These are phyloP conservation scores for Lichtheimia hyalospora DNA, from an alignment of 371 early-diverging fungal genomes.

Conservation along the genomic window DNA sequence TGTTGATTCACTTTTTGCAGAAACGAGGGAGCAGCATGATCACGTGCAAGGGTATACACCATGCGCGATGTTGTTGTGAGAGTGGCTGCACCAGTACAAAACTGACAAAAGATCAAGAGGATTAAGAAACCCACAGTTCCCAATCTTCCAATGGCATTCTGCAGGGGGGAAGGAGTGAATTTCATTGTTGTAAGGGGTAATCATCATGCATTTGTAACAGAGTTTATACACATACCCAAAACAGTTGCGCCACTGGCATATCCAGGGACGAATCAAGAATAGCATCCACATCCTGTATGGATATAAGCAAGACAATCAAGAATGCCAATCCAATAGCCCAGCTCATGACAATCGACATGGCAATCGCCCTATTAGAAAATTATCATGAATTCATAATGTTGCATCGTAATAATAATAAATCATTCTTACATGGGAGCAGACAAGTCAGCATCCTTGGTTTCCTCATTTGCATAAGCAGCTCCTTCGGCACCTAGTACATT, in stretches of 20 bases:
- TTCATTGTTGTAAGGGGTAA: background rate
- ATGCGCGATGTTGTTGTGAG: constrained; percentile 58
- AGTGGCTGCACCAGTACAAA: constrained; percentile 57
- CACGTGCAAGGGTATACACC: constrained; percentile 71
- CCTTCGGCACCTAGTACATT: constrained; percentile 37
- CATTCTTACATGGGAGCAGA: constrained; percentile 36
- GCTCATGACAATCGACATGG: constrained; percentile 32
- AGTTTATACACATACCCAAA: constrained; percentile 23
- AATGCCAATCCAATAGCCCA: constrained; percentile 42
- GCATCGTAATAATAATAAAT: background rate
- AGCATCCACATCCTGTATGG: constrained; percentile 39
- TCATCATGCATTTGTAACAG: background rate
- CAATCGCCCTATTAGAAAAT: constrained; percentile 30
- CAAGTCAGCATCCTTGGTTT: constrained; percentile 43
- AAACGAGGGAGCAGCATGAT: constrained; percentile 51
- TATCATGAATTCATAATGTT: too few relatives aligned
- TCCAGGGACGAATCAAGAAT: constrained; percentile 28
- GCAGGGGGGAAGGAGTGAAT: background rate
- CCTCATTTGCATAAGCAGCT: constrained; percentile 43
- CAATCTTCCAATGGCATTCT: constrained; percentile 54
- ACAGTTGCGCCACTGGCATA: constrained; percentile 45
- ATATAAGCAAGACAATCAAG: constrained; percentile 33
- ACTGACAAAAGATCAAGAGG: constrained; percentile 56
- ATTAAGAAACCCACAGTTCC: constrained; percentile 43
- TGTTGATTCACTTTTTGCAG: constrained; percentile 33